Evolutionary conservation across 2,329 filamentous ascomycete species (phyloP).

Genomic region (Trichoderma koningiopsis): DNA sequence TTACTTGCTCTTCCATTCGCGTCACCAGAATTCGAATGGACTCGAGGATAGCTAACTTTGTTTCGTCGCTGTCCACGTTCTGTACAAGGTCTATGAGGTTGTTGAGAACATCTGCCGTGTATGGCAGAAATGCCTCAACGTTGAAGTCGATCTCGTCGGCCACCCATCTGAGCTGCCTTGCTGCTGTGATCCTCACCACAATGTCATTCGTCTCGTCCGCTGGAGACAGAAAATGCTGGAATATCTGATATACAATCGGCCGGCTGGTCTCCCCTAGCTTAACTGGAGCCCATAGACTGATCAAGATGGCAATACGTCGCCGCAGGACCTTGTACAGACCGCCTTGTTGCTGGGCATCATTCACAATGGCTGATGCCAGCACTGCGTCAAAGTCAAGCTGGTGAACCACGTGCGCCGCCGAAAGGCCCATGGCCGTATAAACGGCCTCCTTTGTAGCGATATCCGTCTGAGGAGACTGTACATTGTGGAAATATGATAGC

Average conservation of each 20-base stretch:
- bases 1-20: constrained; percentile 74
- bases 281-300: constrained; percentile 87
- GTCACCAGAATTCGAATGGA: constrained; percentile 81
- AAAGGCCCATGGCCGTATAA: constrained; percentile 88
- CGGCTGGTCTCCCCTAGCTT: constrained; percentile 69
- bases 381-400: constrained; percentile 83
- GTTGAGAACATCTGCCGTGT: constrained; percentile 71
- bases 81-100: constrained; percentile 76
- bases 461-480: constrained; percentile 66
- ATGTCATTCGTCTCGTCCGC: constrained; percentile 81
- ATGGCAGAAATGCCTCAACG: constrained; percentile 73
- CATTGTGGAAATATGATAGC: constrained; percentile 78
- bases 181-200: constrained; percentile 89
- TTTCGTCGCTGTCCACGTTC: constrained; percentile 80
- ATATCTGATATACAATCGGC: constrained; percentile 82
- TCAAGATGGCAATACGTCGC: constrained; percentile 81
- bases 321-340: constrained; percentile 77
- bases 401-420: constrained; percentile 72
- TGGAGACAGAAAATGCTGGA: constrained; percentile 79
- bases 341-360: constrained; percentile 70
- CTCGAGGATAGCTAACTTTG: constrained; percentile 85
- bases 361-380: constrained; percentile 71
- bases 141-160: constrained; percentile 85
- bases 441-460: constrained; percentile 89
- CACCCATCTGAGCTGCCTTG: constrained; percentile 77